phyloP scores from a whole-genome alignment of 352 stramenopile genomes.

The Salisapilia sapeloensis region DNA sequence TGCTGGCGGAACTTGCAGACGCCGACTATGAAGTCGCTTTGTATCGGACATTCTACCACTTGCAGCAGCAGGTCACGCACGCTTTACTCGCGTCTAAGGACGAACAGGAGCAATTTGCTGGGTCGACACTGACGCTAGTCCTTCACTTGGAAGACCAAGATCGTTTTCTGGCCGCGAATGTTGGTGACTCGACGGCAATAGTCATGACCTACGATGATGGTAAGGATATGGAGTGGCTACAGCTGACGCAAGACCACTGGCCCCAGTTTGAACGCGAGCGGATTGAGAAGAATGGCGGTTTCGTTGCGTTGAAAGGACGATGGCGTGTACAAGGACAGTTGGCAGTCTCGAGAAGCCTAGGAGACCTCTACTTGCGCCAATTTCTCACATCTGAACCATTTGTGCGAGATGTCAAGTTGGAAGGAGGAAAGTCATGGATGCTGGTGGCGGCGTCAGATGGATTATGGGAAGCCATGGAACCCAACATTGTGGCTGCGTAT shows the following conservation, averaged over 20 bases:
- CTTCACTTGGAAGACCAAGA: slow-evolving; percentile 36
- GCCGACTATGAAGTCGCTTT: slow-evolving; percentile 16
- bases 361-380: slow-evolving; percentile 72
- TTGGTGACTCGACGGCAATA: slow-evolving; percentile 75
- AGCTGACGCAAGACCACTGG: slow-evolving; percentile 44
- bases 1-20: slow-evolving; percentile 14
- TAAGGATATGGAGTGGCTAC: slow-evolving; percentile 1
- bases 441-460: slow-evolving; percentile 61
- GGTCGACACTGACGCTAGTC: slow-evolving; percentile 64
- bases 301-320: slow-evolving; percentile 45
- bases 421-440: slow-evolving; percentile 2
- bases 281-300: slow-evolving; percentile 64
- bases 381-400: slow-evolving; percentile 73
- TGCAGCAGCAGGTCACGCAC: slow-evolving; percentile 53
- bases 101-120: slow-evolving; percentile 37
- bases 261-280: slow-evolving; percentile 37
- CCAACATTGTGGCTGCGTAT: slow-evolving; percentile 27
- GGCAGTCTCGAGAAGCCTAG: slow-evolving; percentile 84
- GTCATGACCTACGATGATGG: slow-evolving; percentile 5
- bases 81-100: slow-evolving; percentile 21
- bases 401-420: slow-evolving; percentile 23
- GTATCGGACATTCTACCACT: slow-evolving; percentile 40
- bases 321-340: slow-evolving; percentile 84
- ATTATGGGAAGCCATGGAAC: slow-evolving; percentile 54
- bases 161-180: slow-evolving; percentile 52